Evolutionary conservation across 345 rosid genomes (phyloP).

Genomic region (Stellera chamaejasme): DNA sequence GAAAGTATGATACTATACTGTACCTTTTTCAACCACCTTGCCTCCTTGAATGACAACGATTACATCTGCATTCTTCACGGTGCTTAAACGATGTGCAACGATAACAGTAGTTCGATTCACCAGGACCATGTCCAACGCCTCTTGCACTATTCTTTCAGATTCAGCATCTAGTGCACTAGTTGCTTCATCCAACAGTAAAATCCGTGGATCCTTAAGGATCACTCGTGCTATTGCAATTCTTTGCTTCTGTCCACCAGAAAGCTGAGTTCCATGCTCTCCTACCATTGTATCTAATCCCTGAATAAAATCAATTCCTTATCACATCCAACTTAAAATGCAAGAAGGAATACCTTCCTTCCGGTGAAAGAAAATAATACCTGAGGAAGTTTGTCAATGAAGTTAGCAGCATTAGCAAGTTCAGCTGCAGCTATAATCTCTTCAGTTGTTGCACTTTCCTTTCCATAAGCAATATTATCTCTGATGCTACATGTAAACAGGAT

Average conservation of each 20-base stretch:
- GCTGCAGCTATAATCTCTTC: conserved; percentile 62
- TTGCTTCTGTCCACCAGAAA: conserved; percentile 97
- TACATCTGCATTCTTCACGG: conserved; percentile 58
- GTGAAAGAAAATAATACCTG: conserved; percentile 22
- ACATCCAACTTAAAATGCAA: neutral
- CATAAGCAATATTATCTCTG: conserved; percentile 65
- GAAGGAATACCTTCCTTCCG: neutral
- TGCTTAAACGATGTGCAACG: conserved; percentile 83
- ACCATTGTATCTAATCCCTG: conserved; percentile 83
- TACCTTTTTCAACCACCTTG: conserved; percentile 78
- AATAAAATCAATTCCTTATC: neutral
- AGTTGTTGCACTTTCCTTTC: conserved; percentile 60
- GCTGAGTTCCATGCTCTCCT: conserved; percentile 90
- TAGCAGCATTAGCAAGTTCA: conserved; percentile 72
- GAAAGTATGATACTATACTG: no score
- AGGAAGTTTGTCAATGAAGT: conserved; percentile 70
- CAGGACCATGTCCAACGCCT: conserved; percentile 78
- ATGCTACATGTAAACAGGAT: conserved; percentile 62
- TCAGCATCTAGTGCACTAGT: conserved; percentile 91
- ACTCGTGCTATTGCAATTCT: conserved; percentile 89
- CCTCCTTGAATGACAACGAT: conserved; percentile 79
- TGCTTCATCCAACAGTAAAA: conserved; percentile 79
- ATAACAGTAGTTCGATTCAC: conserved; percentile 64
- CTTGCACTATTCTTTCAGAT: conserved; percentile 80
- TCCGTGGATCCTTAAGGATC: conserved; percentile 64